Evolutionary conservation across 495 filamentous ascomycete species (phyloP).

Genomic region (Mycothermus thermophilus): DNA sequence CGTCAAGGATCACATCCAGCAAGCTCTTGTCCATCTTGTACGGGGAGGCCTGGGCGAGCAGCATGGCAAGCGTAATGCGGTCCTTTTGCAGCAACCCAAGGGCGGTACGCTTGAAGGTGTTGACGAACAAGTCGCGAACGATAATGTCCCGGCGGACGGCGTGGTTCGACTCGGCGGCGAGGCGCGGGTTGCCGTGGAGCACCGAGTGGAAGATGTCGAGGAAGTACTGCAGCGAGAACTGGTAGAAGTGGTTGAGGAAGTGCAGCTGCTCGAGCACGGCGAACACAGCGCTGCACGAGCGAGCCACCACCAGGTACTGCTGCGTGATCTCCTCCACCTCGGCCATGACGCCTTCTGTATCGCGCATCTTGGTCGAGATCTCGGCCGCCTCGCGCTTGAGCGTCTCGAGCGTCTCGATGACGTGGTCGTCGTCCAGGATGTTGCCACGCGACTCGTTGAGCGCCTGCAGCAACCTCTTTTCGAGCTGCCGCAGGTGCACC

Average conservation of each 20-base stretch:
- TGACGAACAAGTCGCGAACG: constrained; percentile 74
- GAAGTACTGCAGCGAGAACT: constrained; percentile 97
- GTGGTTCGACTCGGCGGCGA: constrained; percentile 60
- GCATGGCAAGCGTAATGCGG: constrained; percentile 84
- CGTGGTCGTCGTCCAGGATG: constrained; percentile 93
- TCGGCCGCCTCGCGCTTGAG: constrained; percentile 94
- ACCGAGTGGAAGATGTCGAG: constrained; percentile 93
- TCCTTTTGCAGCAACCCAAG: constrained; percentile 90
- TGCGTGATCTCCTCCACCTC: constrained; percentile 91
- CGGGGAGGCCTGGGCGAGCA: constrained; percentile 85
- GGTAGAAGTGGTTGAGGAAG: constrained; percentile 98
- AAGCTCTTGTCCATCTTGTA: constrained; percentile 85
- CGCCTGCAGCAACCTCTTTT: constrained; percentile 85
- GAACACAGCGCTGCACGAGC: constrained; percentile 91
- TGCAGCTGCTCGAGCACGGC: constrained; percentile 93
- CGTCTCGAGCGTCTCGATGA: constrained; percentile 95
- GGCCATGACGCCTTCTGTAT: constrained; percentile 94
- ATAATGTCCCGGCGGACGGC: constrained; percentile 72
- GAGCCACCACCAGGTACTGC: constrained; percentile 83
- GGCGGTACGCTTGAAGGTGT: constrained; percentile 83
- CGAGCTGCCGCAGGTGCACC: constrained; percentile 87
- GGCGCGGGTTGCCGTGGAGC: constrained; percentile 62
- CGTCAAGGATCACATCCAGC: constrained; percentile 75
- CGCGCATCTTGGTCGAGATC: constrained; percentile 87
- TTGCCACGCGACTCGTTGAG: constrained; percentile 96